Evolutionary conservation across 345 rosid species (phyloP), one percentile per base, ranked within the genome.

Genomic region (Adansonia digitata): DNA sequence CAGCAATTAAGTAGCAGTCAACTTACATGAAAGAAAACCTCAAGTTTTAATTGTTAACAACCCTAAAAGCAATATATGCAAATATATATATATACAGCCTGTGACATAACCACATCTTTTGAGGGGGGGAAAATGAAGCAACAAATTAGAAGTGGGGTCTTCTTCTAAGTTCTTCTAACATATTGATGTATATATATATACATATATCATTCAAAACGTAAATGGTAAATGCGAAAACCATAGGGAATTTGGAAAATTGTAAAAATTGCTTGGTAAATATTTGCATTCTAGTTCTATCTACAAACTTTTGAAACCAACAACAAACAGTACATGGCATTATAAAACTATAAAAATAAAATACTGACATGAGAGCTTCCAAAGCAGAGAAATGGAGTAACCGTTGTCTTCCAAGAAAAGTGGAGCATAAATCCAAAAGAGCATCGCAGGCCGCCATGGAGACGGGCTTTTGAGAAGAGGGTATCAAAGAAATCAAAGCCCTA

Each of bases 361-460:
- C 86, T 84, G 81, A 88, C 90, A 86, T 70, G 64, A 86, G 82
- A 73, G 53, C 57, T 51, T 81, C 66, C 77, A 84, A 70, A 56
- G 87, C 87, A 15, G 82, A 85, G 62, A 75, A 78, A 46, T 83
- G 75, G 53, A 89, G 77, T 26, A 87, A 49, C 15, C 82, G 77
- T 29, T 73, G 79, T 66, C 85, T 76, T 55, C 87, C 93, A n/a
- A 77, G 22, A 27, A 59, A 80, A 73, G 88, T 81, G 14, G 87
- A 77, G 40, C 83, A 87, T 73, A 87, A 74, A 83, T 89, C 93
- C 82, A 83, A 77, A 51, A 89, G 53, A 37, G 86, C 83, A 74
- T 79, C 69, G 63, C 90, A 85, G 18, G 82, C 88, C 61, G 83
- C 85, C 68, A 63, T 10, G 46, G 80, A 75, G 68, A 84, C 78